Percentiles rank a stretch among this genome's conserved stretches.
phyloP scores from a whole-genome alignment of 2,329 filamentous ascomycete species.

The Curvularia eragrostidis region DNA sequence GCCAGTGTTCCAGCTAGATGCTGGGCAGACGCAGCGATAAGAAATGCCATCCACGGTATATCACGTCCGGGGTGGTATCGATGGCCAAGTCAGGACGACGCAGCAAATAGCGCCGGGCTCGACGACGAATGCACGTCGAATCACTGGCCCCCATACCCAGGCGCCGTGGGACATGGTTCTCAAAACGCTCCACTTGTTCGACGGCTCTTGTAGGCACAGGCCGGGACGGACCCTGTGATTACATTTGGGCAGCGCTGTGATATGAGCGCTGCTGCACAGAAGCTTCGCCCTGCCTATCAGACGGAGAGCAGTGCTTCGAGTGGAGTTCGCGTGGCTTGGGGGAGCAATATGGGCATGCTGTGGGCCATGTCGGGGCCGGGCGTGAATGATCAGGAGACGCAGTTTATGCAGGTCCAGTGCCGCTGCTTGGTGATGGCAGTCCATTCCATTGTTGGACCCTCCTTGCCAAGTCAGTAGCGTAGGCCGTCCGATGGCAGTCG shows the following conservation, averaged over 20 bases:
- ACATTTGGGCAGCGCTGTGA: slow-evolving; percentile 35
- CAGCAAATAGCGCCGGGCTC: slow-evolving; percentile 5
- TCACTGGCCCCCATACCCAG: slow-evolving; percentile 4
- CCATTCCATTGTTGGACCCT: slow-evolving; percentile 23
- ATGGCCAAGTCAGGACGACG: slow-evolving; percentile 2
- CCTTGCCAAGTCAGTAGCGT: slow-evolving; percentile 25
- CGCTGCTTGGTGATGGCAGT: slow-evolving; percentile 30
- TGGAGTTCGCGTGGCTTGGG: slow-evolving; percentile 31
- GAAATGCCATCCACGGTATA: slow-evolving; percentile 1
- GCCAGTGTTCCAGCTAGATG: slow-evolving; percentile 3
- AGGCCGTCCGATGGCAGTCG: slow-evolving; percentile 22
- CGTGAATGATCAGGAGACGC: slow-evolving; percentile 30
- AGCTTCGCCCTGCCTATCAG: slow-evolving; percentile 32
- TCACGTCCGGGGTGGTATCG: not conserved
- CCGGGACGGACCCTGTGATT: slow-evolving; percentile 24
- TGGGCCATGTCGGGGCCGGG: slow-evolving; percentile 24
- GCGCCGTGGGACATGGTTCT: slow-evolving; percentile 1
- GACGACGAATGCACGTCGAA: slow-evolving; percentile 1
- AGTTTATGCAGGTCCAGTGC: slow-evolving; percentile 43
- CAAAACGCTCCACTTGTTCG: slow-evolving; percentile 26
- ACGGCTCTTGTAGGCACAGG: slow-evolving; percentile 30
- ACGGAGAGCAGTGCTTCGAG: slow-evolving; percentile 22
- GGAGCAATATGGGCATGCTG: slow-evolving; percentile 36
- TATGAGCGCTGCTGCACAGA: slow-evolving; percentile 34
- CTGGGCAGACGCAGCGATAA: slow-evolving; percentile 3